These are phyloP conservation scores for Piper betle DNA, from an alignment of 164 flowering plant genomes.

Conservation along the genomic window DNA sequence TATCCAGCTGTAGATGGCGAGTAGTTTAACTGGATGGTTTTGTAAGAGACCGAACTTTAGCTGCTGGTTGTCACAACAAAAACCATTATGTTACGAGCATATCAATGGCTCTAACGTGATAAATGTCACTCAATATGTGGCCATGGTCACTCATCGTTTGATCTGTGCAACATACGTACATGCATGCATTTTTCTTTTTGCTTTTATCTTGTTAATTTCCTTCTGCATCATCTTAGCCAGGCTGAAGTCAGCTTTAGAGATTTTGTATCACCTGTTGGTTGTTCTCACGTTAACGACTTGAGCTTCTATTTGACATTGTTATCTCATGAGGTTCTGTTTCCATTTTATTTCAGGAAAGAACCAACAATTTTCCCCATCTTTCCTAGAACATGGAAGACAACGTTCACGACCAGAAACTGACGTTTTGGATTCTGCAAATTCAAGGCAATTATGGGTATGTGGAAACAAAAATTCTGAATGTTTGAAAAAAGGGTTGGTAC, in stretches of 20 bases:
- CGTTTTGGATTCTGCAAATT: constrained; percentile 39
- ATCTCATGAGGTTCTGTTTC: background rate
- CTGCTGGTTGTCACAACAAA: background rate
- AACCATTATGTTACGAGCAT: background rate
- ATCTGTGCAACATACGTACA: too few relatives aligned
- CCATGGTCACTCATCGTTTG: too few relatives aligned
- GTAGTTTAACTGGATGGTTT: background rate
- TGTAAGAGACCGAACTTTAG: background rate
- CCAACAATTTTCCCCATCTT: background rate
- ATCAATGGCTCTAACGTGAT: too few relatives aligned
- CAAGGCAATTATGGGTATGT: constrained; percentile 2
- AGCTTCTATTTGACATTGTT: too few relatives aligned
- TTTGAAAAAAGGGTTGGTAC: constrained; percentile 16
- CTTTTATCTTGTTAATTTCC: too few relatives aligned
- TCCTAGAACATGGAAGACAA: constrained; percentile 7
- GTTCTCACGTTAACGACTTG: background rate
- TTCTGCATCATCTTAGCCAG: too few relatives aligned
- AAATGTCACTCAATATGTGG: too few relatives aligned
- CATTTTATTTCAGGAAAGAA: background rate
- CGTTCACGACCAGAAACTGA: constrained; percentile 21
- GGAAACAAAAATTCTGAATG: background rate
- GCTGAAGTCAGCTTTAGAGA: background rate
- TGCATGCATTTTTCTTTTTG: too few relatives aligned
- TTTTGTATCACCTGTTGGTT: background rate
- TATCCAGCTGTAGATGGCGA: too few relatives aligned